Conservation (phyloP, 2,329 filamentous ascomycete genomes). For the Neurospora crassa region DNA sequence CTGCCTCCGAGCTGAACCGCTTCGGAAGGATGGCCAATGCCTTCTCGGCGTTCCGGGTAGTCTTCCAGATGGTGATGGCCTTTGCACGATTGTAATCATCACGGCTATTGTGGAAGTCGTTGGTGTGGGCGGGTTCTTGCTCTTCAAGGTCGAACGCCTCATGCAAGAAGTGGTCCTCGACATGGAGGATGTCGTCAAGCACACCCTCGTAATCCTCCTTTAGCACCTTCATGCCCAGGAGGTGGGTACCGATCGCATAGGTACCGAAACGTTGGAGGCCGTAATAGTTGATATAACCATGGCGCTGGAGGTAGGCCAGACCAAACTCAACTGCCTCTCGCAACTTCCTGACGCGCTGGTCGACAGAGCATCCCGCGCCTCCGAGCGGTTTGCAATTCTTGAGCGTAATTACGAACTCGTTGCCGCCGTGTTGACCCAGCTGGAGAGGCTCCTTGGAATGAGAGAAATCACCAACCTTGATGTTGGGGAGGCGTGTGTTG, state of each 20-base stretch:
- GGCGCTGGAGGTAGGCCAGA: constrained; percentile 55
- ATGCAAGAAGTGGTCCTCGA: constrained; percentile 52
- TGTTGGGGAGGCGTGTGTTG: constrained; percentile 53
- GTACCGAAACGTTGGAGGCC: constrained; percentile 96
- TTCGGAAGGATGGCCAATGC: constrained; percentile 63
- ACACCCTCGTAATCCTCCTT: constrained; percentile 73
- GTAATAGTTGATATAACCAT: constrained; percentile 95
- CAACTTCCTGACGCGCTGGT: constrained; percentile 33
- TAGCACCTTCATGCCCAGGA: constrained; percentile 75
- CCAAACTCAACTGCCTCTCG: constrained; percentile 45
- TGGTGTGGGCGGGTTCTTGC: constrained; percentile 1
- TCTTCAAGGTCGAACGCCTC: constrained; percentile 33
- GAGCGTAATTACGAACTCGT: constrained; percentile 87
- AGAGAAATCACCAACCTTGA: constrained; percentile 69
- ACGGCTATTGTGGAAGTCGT: constrained; percentile 40
- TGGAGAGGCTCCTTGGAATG: constrained; percentile 64
- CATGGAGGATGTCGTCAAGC: constrained; percentile 66
- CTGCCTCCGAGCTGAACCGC: constrained; percentile 71
- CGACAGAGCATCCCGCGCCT: constrained; percentile 35
- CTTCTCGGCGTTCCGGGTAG: constrained; percentile 44
- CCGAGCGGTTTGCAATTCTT: constrained; percentile 65
- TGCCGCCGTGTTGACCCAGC: constrained; percentile 76
- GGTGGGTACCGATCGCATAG: constrained; percentile 75
- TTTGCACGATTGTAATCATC: constrained; percentile 75
- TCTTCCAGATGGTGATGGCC: constrained; percentile 66